A percentile compares a stretch with the other conserved stretches of the same genome.
Conservation (phyloP, 805 yeast species). For the Starmerella vaccinii region DNA sequence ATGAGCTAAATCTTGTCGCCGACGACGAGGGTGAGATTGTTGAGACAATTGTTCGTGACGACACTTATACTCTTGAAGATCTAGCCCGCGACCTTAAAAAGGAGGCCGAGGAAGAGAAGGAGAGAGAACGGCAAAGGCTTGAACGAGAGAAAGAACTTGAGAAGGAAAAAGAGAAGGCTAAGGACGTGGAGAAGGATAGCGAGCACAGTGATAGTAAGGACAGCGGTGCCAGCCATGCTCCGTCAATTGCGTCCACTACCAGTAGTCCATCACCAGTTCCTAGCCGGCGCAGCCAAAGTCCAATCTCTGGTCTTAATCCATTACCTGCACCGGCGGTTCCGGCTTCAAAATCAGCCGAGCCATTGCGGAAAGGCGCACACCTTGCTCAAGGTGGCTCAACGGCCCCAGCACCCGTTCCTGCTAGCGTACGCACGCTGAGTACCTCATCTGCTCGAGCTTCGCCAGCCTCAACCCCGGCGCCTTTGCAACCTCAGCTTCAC, state of each 20-base stretch:
- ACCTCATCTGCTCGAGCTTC: background rate
- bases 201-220: slow-evolving; percentile 11
- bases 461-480: slow-evolving; percentile 1
- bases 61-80: slow-evolving; percentile 30
- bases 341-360: slow-evolving; percentile 19
- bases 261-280: slow-evolving; percentile 16
- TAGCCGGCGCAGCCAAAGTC: slow-evolving; percentile 17
- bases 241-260: slow-evolving; percentile 7
- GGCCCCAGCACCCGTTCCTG: slow-evolving; percentile 17
- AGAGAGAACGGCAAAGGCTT: slow-evolving; percentile 19
- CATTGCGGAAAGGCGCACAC: slow-evolving; percentile 20
- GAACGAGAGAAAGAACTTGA: slow-evolving; percentile 22
- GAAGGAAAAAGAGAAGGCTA: slow-evolving; percentile 17
- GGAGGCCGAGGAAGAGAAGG: slow-evolving; percentile 30
- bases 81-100: slow-evolving; percentile 31
- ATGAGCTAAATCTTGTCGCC: slow-evolving; percentile 62
- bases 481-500: background rate
- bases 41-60: slow-evolving; percentile 29
- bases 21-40: slow-evolving; percentile 42
- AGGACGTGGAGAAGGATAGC: slow-evolving; percentile 5
- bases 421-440: background rate
- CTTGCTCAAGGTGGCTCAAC: slow-evolving; percentile 21
- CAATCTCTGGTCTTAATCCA: slow-evolving; percentile 24
- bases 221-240: background rate
- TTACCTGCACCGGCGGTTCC: slow-evolving; percentile 26